phyloP scores from a whole-genome alignment of 208 protist genomes.

The Acanthamoeba quina region DNA sequence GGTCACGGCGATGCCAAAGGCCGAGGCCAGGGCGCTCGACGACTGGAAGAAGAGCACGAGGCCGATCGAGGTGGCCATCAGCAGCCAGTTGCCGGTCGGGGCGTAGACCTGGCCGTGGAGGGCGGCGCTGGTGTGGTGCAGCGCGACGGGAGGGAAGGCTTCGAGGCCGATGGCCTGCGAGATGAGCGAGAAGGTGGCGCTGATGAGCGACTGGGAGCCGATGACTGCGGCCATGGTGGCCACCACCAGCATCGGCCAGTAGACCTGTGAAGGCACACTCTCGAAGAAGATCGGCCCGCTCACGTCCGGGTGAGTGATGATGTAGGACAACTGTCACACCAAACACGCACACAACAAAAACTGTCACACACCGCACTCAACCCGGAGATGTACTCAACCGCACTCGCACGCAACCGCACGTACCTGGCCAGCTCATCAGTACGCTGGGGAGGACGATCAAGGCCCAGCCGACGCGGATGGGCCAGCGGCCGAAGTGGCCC shows the following conservation, averaged over 20 bases:
- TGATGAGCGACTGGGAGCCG: constrained; percentile 6
- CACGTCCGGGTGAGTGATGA: too few species aligned
- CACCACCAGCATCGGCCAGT: not conserved
- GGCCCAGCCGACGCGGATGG: not conserved
- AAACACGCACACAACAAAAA: too few species aligned
- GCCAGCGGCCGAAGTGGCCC: constrained; percentile 53
- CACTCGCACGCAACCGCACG: too few species aligned
- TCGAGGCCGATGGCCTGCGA: constrained; percentile 17
- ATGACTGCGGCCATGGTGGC: not conserved
- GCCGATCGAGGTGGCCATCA: not conserved
- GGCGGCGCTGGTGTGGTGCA: not conserved
- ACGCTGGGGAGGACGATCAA: constrained; percentile 14
- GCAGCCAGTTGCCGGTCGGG: not conserved
- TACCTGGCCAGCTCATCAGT: not conserved
- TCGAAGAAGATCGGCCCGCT: not conserved
- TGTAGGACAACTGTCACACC: too few species aligned
- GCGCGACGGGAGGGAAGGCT: not conserved
- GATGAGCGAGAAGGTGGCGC: constrained; percentile 58
- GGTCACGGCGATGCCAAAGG: constrained; percentile 44
- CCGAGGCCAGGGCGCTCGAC: not conserved
- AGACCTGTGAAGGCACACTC: not conserved
- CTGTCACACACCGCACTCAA: too few species aligned
- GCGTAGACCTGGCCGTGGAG: constrained; percentile 26
- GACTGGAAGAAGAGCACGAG: constrained; percentile 23
- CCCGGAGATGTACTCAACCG: too few species aligned